phyloP scores from a whole-genome alignment of 352 stramenopile genomes.

The Phytopythium ostracodes region DNA sequence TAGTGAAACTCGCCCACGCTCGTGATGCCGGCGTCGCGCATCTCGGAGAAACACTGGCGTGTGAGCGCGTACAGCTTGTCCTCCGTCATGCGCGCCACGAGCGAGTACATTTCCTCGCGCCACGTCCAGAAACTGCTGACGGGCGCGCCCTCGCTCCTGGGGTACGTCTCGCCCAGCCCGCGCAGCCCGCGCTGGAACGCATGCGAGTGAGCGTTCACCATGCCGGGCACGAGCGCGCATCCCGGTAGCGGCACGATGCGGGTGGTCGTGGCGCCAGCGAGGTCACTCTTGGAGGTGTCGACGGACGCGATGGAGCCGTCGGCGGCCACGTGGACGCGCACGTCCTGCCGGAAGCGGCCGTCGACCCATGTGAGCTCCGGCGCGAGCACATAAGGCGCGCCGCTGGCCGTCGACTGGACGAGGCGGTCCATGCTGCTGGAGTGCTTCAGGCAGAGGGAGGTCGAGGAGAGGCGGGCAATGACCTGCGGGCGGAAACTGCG shows the following conservation, averaged over 20 bases:
- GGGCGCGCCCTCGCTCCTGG: slow-evolving; percentile 26
- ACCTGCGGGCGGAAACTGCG: neutral
- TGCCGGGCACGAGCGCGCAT: slow-evolving; percentile 51
- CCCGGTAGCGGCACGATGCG: slow-evolving; percentile 35
- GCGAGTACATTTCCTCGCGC: slow-evolving; percentile 82
- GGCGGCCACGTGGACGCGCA: slow-evolving; percentile 45
- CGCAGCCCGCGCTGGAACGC: slow-evolving; percentile 71
- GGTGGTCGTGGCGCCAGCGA: neutral
- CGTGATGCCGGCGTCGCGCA: slow-evolving; percentile 72
- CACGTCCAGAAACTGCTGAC: slow-evolving; percentile 79
- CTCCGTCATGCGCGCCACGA: slow-evolving; percentile 62
- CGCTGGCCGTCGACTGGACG: slow-evolving; percentile 7
- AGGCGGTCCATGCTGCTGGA: slow-evolving; percentile 17
- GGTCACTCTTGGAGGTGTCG: slow-evolving; percentile 3
- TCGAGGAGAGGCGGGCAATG: neutral
- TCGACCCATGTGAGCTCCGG: slow-evolving; percentile 72
- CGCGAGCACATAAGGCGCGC: slow-evolving; percentile 43
- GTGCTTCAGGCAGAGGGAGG: neutral
- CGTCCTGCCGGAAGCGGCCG: slow-evolving; percentile 41
- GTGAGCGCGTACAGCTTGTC: slow-evolving; percentile 62
- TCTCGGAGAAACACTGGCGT: slow-evolving; percentile 74
- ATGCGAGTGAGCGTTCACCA: slow-evolving; percentile 83
- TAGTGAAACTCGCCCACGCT: slow-evolving; percentile 81
- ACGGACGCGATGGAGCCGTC: slow-evolving; percentile 47
- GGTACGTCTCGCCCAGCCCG: slow-evolving; percentile 72